Evolutionary conservation across 1,284 basidiomycete species (phyloP).

Genomic region (Vanrija sp.): DNA sequence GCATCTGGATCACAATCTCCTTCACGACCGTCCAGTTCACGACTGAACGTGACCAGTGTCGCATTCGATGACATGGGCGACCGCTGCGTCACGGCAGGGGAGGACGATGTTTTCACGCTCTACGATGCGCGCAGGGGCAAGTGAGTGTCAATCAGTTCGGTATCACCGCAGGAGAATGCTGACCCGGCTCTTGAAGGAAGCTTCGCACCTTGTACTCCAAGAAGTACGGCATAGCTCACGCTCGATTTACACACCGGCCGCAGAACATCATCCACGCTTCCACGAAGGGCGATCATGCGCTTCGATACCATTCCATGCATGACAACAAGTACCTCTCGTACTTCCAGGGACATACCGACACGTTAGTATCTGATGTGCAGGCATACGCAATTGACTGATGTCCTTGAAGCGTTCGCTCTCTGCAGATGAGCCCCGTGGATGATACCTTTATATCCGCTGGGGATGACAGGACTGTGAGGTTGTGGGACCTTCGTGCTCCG

Average conservation of each 20-base stretch:
- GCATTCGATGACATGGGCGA: conserved; percentile 89
- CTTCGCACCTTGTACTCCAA: conserved; percentile 79
- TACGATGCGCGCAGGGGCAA: conserved; percentile 87
- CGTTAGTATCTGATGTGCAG: conserved; percentile 47
- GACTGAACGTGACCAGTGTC: conserved; percentile 67
- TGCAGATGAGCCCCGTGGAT: conserved; percentile 88
- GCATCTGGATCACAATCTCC: conserved; percentile 48
- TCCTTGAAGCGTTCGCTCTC: conserved; percentile 65
- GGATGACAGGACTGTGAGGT: conserved; percentile 86
- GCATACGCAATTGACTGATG: too few species aligned
- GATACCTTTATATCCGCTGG: conserved; percentile 95
- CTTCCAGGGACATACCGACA: conserved; percentile 87
- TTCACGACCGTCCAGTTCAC: conserved; percentile 7
- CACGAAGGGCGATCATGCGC: conserved; percentile 83
- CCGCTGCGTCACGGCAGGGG: conserved; percentile 76
- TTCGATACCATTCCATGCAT: conserved; percentile 91
- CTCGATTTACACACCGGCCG: conserved; percentile 88
- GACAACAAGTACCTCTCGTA: conserved; percentile 95
- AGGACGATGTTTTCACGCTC: conserved; percentile 87
- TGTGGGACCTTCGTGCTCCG: conserved; percentile 88
- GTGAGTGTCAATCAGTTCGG: conserved; percentile 58
- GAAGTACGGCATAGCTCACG: conserved; percentile 93
- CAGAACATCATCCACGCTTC: conserved; percentile 84
- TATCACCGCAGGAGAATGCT: not conserved
- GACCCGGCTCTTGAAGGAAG: conserved; percentile 53